Evolutionary conservation across 2,329 filamentous ascomycete genomes (phyloP), one percentile per base, ranked within the genome.

Genomic region (Scedosporium dehoogii): DNA sequence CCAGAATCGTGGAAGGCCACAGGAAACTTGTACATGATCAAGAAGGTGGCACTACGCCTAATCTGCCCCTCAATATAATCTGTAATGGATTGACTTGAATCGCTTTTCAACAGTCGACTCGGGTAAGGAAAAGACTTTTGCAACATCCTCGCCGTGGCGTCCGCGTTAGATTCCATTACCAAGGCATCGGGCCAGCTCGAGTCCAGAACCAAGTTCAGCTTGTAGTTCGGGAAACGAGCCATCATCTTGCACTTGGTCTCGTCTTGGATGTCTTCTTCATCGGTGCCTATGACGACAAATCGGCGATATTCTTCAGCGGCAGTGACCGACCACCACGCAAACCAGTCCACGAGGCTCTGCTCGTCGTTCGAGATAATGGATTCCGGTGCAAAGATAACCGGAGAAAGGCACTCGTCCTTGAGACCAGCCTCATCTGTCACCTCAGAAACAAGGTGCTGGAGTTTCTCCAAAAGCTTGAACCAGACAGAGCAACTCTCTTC

Each of bases 321-420:
- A 62, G 70, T 64, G 38, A 76, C 72, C 0, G 82, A 75, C 85
- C 84, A 87, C 70, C 76, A 81, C 1, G 81, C 83, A 69, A 86
- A 87, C 80, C 82, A 86, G 65, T 85, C 83, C 9, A 87, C 78
- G 29, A 88, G 72, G 63, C 80, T 85, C 67, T 85, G 81, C 68
- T 88, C 85, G 64, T 87, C 84, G 62, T 83, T 81, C 0, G 78
- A 74, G 62, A 85, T 79, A 56, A 87, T 81, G 1, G 65, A 70
- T 3, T 73, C 67, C 14, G 78, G 77, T 0, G 79, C 80, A 68
- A 77, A 79, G 1, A 81, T 68, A 5, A 86, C 67, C 3, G 76
- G 73, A 23, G 68, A 70, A 6, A 68, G 65, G 5, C 74, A 71
- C 62, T 75, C 73, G 38, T 72, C 69, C 12, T 65, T 69, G 21